phyloP scores from a whole-genome alignment of 1,284 basidiomycete genomes.

The Rhodotorula sp. region DNA sequence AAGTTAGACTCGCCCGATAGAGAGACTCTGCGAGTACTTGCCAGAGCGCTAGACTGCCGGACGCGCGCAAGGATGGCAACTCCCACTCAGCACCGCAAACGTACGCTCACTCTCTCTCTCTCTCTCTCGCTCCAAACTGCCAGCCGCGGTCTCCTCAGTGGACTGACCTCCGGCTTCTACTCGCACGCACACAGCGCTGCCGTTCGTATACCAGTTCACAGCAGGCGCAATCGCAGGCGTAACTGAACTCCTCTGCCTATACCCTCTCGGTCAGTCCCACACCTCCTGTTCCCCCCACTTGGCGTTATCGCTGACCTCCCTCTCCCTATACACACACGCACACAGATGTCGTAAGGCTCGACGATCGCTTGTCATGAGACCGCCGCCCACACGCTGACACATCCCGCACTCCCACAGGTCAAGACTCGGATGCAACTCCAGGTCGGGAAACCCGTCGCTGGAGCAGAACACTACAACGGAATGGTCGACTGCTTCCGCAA shows the following conservation, averaged over 20 bases:
- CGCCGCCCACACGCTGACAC: neutral
- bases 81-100: no score
- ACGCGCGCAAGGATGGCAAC: no score
- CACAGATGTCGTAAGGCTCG: constrained; percentile 30
- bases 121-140: neutral
- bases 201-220: constrained; percentile 65
- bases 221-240: constrained; percentile 81
- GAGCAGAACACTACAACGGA: constrained; percentile 53
- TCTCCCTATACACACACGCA: neutral
- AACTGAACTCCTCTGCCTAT: constrained; percentile 85
- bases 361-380: no score
- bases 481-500: constrained; percentile 74
- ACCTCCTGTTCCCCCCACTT: neutral
- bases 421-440: constrained; percentile 98
- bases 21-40: neutral
- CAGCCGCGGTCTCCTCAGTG: neutral
- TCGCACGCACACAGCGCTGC: constrained; percentile 36
- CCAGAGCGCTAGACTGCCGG: no score
- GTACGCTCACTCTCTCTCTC: neutral
- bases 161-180: neutral
- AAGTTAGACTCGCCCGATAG: neutral
- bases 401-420: constrained; percentile 52
- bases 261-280: constrained; percentile 72
- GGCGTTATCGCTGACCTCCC: neutral
- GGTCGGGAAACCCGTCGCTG: constrained; percentile 64